Conservation (phyloP, 140 eudicot species). For the Senecio squalidus region DNA sequence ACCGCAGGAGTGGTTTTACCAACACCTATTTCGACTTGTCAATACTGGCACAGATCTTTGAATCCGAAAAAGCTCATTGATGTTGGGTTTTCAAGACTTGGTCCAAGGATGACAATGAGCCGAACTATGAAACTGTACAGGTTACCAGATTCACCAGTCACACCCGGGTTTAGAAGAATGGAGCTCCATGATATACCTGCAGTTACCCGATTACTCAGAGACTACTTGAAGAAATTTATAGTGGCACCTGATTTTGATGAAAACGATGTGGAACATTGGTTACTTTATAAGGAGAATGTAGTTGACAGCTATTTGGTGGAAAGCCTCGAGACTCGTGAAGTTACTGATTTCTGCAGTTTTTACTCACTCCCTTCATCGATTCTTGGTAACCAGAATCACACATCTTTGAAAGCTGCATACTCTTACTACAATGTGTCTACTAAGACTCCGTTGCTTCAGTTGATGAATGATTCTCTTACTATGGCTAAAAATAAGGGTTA, state of each 20-base stretch:
- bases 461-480: conserved; percentile 64
- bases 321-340: conserved; percentile 43
- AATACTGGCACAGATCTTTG: conserved; percentile 58
- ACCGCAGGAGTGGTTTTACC: conserved; percentile 52
- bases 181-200: conserved; percentile 68
- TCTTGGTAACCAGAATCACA: conserved; percentile 47
- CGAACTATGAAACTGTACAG: conserved; percentile 44
- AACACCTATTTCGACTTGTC: conserved; percentile 53
- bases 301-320: conserved; percentile 60
- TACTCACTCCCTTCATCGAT: conserved; percentile 59
- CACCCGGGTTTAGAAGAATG: conserved; percentile 66
- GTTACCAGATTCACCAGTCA: conserved; percentile 46
- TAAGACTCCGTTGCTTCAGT: conserved; percentile 52
- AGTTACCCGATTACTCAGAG: conserved; percentile 48
- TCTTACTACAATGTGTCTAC: conserved; percentile 62
- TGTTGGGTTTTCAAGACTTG: conserved; percentile 42
- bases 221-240: conserved; percentile 36
- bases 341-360: conserved; percentile 65
- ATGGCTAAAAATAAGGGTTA: conserved; percentile 51
- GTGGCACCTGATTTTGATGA: conserved; percentile 66
- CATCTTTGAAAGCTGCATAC: conserved; percentile 56
- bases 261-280: conserved; percentile 68
- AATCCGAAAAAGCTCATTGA: conserved; percentile 44
- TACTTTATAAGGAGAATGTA: conserved; percentile 58
- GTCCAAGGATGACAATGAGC: conserved; percentile 46